These are phyloP conservation scores for Rubia occidens DNA, from an alignment of 305 asterid species.

Conservation along the genomic window DNA sequence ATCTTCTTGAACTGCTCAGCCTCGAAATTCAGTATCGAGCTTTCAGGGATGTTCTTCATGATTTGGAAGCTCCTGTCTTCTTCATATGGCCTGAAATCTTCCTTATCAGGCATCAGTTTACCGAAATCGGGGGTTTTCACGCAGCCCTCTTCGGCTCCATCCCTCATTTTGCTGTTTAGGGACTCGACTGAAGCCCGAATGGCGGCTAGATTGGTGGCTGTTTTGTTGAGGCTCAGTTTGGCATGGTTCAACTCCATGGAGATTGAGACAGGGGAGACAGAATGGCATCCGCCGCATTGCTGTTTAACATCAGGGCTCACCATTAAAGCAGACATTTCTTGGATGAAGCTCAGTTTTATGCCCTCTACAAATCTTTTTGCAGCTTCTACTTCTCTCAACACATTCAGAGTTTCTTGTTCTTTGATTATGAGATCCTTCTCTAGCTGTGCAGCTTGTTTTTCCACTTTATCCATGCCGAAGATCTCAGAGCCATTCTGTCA, in stretches of 20 bases:
- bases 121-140: slow-evolving; percentile 21
- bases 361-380: slow-evolving; percentile 57
- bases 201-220: slow-evolving; percentile 54
- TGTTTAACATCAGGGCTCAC: slow-evolving; percentile 26
- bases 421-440: slow-evolving; percentile 60
- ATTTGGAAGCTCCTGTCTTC: not conserved
- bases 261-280: slow-evolving; percentile 38
- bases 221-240: slow-evolving; percentile 50
- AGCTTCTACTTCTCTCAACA: slow-evolving; percentile 57
- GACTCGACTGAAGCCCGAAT: slow-evolving; percentile 70
- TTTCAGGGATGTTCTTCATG: slow-evolving; percentile 11
- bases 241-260: slow-evolving; percentile 53
- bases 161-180: slow-evolving; percentile 46
- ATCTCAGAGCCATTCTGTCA: slow-evolving; percentile 36
- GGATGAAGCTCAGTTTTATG: slow-evolving; percentile 41
- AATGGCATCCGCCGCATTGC: slow-evolving; percentile 27
- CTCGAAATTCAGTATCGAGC: slow-evolving; percentile 32
- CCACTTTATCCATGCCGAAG: slow-evolving; percentile 41
- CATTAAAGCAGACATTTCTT: slow-evolving; percentile 39
- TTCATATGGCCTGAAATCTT: slow-evolving; percentile 5
- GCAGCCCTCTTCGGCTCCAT: slow-evolving; percentile 27
- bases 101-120: slow-evolving; percentile 16
- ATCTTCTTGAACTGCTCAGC: slow-evolving; percentile 75
- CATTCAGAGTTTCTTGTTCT: slow-evolving; percentile 56
- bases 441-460: slow-evolving; percentile 49